Evolutionary conservation across 768 basidiomycete species (phyloP).

Genomic region (Boletus edulis): DNA sequence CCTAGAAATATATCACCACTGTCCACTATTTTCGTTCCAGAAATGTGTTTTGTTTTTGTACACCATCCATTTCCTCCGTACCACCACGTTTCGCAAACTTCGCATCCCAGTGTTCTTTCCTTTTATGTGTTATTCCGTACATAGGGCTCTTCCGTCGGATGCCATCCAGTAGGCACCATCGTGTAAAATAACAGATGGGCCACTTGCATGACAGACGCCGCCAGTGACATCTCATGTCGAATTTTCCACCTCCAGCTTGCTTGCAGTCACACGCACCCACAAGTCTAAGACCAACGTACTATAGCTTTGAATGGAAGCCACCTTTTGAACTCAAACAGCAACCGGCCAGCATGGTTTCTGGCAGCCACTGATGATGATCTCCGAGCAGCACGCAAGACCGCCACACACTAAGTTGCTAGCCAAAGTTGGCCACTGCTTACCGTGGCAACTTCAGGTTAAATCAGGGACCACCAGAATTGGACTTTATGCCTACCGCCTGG

Average conservation of each 20-base stretch:
- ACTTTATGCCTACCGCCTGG: not conserved
- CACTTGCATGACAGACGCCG: not conserved
- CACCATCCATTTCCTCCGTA: not conserved
- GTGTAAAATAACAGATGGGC: too few relatives aligned
- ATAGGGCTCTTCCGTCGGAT: not conserved
- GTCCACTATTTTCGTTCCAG: constrained; percentile 10
- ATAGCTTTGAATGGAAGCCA: not conserved
- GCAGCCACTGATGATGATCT: not conserved
- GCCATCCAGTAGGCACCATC: too few relatives aligned
- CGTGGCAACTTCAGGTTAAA: not conserved
- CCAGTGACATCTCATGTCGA: not conserved
- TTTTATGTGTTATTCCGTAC: constrained; percentile 5
- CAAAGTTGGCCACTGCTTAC: not conserved
- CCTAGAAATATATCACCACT: not conserved
- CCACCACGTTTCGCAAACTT: too few relatives aligned
- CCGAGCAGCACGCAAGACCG: not conserved
- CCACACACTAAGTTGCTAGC: not conserved
- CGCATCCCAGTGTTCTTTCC: not conserved
- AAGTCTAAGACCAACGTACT: not conserved
- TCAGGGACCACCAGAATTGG: not conserved
- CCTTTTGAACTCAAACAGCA: too few relatives aligned
- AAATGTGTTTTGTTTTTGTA: not conserved
- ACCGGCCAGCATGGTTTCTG: not conserved
- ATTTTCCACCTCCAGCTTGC: too few relatives aligned
- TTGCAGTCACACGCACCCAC: not conserved